Conservation (phyloP, 495 filamentous ascomycete genomes). For the Penicillium turbatum region DNA sequence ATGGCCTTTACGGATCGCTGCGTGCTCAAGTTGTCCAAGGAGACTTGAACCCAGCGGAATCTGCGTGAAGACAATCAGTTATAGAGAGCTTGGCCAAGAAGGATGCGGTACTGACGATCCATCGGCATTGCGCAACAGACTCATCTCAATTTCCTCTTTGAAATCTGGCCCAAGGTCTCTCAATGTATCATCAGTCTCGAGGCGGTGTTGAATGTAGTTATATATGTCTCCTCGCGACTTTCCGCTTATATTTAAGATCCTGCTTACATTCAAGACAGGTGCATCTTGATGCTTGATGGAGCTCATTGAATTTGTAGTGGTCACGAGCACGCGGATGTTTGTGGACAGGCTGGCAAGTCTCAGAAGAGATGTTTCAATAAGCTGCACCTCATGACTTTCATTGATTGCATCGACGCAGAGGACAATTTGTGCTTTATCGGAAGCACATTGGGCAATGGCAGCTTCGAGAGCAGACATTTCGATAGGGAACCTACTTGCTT, state of each 20-base stretch:
- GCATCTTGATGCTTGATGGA: neutral
- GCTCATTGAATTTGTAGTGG: constrained; percentile 8
- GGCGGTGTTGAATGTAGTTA: constrained; percentile 13
- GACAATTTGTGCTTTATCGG: constrained; percentile 2
- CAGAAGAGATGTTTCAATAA: constrained; percentile 13
- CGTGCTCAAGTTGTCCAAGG: constrained; percentile 17
- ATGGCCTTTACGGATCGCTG: constrained; percentile 20
- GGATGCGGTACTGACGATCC: constrained; percentile 18
- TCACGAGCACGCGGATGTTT: constrained; percentile 19
- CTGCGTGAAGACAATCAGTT: constrained; percentile 1
- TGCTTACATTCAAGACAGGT: constrained; percentile 13
- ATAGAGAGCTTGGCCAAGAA: neutral
- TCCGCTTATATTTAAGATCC: constrained; percentile 13
- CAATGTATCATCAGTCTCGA: constrained; percentile 9
- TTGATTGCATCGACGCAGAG: constrained; percentile 21
- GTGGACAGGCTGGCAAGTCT: constrained; percentile 7
- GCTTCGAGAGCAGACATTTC: constrained; percentile 17
- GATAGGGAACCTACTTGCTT: constrained; percentile 14
- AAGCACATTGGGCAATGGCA: constrained; percentile 14
- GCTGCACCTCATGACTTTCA: constrained; percentile 14
- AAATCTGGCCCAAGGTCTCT: constrained; percentile 7
- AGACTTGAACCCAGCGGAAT: constrained; percentile 26
- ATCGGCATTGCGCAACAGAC: constrained; percentile 12
- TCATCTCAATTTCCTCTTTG: constrained; percentile 13
- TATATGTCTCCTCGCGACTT: constrained; percentile 16